Evolutionary conservation across 352 stramenopile genomes (phyloP).

Genomic region (Globisporangium paddicum): DNA sequence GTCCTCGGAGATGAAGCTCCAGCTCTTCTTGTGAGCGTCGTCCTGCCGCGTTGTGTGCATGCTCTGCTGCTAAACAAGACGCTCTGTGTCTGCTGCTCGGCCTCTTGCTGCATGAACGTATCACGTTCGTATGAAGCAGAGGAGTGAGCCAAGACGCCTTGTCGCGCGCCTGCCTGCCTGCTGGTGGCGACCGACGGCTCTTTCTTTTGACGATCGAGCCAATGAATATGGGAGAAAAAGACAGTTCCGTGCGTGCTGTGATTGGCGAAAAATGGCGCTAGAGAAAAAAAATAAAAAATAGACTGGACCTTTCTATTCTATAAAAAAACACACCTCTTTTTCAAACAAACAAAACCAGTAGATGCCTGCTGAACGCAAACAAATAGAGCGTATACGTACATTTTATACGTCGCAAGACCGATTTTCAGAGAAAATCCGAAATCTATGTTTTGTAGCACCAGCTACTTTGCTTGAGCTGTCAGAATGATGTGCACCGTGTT

Average conservation of each 20-base stretch:
- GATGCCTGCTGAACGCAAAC: neutral
- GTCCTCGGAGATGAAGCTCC: slow-evolving; percentile 80
- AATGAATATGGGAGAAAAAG: neutral
- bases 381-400: neutral
- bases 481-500: neutral
- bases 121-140: neutral
- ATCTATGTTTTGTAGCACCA: neutral
- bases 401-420: neutral
- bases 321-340: neutral
- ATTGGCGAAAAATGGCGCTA: slow-evolving; percentile 1
- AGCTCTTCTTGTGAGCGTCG: slow-evolving; percentile 40
- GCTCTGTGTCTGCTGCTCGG: neutral
- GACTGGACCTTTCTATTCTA: slow-evolving; percentile 1
- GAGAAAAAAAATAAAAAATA: too few relatives aligned
- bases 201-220: neutral
- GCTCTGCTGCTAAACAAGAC: neutral
- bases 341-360: neutral
- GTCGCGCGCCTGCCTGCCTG: neutral
- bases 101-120: neutral
- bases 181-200: neutral
- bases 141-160: neutral
- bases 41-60: slow-evolving; percentile 12
- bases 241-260: neutral
- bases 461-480: neutral
- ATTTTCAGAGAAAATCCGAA: neutral